phyloP scores from a whole-genome alignment of 23 red algal genomes.

The Gracilaria caudata region DNA sequence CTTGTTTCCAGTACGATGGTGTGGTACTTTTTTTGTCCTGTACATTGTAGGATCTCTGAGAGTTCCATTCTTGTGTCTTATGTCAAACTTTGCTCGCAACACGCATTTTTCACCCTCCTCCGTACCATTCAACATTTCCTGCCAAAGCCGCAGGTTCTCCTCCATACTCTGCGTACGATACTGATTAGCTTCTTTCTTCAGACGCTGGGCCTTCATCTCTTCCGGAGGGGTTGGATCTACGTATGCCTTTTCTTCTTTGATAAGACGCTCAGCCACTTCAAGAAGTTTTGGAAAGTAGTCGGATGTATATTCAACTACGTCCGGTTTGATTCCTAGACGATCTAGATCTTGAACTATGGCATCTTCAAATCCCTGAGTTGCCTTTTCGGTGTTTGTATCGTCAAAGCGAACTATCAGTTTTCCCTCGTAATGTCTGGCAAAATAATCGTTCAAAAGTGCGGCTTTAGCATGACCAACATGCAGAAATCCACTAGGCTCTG shows the following conservation, averaged over 20 bases:
- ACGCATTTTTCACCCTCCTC: conserved; percentile 69
- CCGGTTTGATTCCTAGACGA: conserved; percentile 81
- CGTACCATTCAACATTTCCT: conserved; percentile 85
- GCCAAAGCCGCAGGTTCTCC: conserved; percentile 85
- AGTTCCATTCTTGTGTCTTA: conserved; percentile 91
- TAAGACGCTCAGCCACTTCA: conserved; percentile 75
- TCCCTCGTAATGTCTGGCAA: conserved; percentile 85
- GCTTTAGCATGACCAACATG: conserved; percentile 99
- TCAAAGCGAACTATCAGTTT: conserved; percentile 96
- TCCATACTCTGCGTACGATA: conserved; percentile 82
- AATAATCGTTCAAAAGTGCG: conserved; percentile 94
- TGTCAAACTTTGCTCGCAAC: conserved; percentile 98
- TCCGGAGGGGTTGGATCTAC: conserved; percentile 86
- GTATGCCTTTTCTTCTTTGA: conserved; percentile 92
- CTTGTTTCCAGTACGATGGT: conserved; percentile 78
- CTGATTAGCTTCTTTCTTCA: conserved; percentile 80
- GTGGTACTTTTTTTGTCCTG: conserved; percentile 62
- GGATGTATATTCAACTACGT: conserved; percentile 91
- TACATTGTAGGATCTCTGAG: conserved; percentile 98
- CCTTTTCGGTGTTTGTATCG: conserved; percentile 95
- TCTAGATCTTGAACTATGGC: conserved; percentile 84
- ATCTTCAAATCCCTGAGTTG: conserved; percentile 93
- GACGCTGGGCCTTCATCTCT: conserved; percentile 86
- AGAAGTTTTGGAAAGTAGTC: conserved; percentile 92
- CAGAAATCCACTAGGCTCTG: conserved; percentile 95